Evolutionary conservation across 1,139 yeast species (phyloP), one percentile per base, ranked within the genome.

Genomic region (Yarrowia galli): DNA sequence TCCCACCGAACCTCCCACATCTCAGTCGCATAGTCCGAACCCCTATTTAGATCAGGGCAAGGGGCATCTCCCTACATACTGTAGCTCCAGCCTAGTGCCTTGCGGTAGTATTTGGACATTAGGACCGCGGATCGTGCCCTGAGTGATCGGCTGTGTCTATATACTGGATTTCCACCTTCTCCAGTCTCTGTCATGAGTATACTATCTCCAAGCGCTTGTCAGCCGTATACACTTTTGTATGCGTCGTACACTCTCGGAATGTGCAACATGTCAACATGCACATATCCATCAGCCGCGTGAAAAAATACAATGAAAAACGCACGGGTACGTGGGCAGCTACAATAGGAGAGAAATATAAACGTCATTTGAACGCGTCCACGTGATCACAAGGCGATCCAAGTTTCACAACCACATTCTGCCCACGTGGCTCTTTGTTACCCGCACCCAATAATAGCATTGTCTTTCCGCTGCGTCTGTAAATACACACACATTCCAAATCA

Each of bases 401-500:
- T 15, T 20, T 42, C 46, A 18, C 25, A 45, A 9, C n/a, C 28
- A 22, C 48, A 13, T 22, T 25, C 13, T 25, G 35, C 38, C 38
- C 38, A 25, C 53, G 23, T 48, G 49, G 49, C n/a, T 22, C 22
- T 25, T 10, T 3, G 23, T 20, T 20, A 3, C 20, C 40, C 25
- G 4, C 3, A 28, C 10, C 16, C 16, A 12, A 49, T 25, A 49
- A 49, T 18, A 32, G 3, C 56, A 49, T 49, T 49, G 56, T 48
- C 6, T 28, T 28, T 28, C 8, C 32, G 5, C 38, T 6, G 38
- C 20, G 18, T 42, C 15, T 43, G 9, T n/a, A n/a, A n/a, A n/a
- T n/a, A n/a, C n/a, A 51, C 36, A 28, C 60, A 53, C 60, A 38
- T 53, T 53, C 60, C 60, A 36, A 36, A 22, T 38, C 60, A 36